Base-by-base conservation (phyloP, 2,329 filamentous ascomycete genomes). In the Pestalotiopsis sp. region DNA sequence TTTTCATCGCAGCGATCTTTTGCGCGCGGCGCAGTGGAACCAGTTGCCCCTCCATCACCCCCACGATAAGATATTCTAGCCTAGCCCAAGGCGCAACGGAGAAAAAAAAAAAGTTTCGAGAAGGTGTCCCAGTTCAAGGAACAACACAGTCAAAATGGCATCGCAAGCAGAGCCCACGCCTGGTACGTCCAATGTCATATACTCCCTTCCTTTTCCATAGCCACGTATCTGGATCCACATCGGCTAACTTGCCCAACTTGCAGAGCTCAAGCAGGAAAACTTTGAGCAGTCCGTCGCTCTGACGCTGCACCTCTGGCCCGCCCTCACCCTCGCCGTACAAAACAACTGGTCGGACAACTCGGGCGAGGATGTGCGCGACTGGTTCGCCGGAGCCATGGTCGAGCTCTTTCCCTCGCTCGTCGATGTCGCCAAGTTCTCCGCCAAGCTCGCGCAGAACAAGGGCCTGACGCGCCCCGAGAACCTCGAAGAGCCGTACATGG, bases 231-330 rank as follows among this genome's bases (percentile, higher is more conserved):
- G 31, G 31, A 36, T 36, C 31, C 31, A 27, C 4, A 31, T 65
- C 4, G 14, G 27, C 59, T 65, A 41, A 65, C 25, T 20, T 12
- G 36, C 45, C 13, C 70, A 49, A 72, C 69, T n/a, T 66, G 69
- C 75, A 88, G 86, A 86, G 76, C 82, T 83, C 74, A 86, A 86
- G 74, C 86, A 91, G 77, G 81, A 86, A 72, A 87, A 90, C 76
- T 93, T 98, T 83, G 96, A 98, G 79, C 91, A 96, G 76, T 92
- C 90, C 77, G 92, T 98, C 75, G 94, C 94, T 79, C 91, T 96
- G 78, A 84, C 92, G 58, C 89, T 99, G 73, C 90, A 95, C 84
- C 89, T 93, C 77, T 99, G 96, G 96, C 91, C 92, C 7, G 92
- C 94, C 39, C 91, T 99, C 67, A 92, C 92, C 63, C 90, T 97